phyloP scores from a whole-genome alignment of 768 basidiomycete species.

The Agrocybe pediades region DNA sequence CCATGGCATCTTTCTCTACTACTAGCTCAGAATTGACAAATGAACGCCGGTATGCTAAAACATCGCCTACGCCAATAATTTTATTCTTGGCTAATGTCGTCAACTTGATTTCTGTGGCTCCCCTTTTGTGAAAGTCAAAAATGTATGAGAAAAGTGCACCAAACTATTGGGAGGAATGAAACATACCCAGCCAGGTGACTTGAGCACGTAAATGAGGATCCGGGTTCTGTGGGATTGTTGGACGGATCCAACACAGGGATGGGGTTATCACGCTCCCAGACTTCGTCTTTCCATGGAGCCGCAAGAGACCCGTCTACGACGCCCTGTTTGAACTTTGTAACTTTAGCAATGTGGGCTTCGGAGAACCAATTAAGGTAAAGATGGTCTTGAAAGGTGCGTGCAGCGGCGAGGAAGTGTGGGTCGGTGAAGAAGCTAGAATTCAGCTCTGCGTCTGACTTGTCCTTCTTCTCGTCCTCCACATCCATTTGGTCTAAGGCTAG shows the following conservation, averaged over 20 bases:
- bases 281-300: slow-evolving; percentile 66
- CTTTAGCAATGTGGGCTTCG: slow-evolving; percentile 40
- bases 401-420: slow-evolving; percentile 53
- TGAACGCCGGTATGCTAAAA: slow-evolving; percentile 53
- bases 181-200: slow-evolving; percentile 33
- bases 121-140: slow-evolving; percentile 14
- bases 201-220: slow-evolving; percentile 4
- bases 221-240: background rate
- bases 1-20: slow-evolving; percentile 57
- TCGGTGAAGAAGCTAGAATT: slow-evolving; percentile 49
- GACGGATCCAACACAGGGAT: slow-evolving; percentile 6
- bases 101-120: slow-evolving; percentile 46
- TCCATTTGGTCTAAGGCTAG: slow-evolving; percentile 36
- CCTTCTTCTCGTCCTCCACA: slow-evolving; percentile 5
- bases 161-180: background rate
- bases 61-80: slow-evolving; percentile 51
- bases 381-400: slow-evolving; percentile 63
- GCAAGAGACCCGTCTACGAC: slow-evolving; percentile 46
- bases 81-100: slow-evolving; percentile 43
- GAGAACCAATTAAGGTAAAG: slow-evolving; percentile 54
- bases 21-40: slow-evolving; percentile 43
- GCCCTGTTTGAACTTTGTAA: slow-evolving; percentile 44
- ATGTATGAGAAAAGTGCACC: background rate
- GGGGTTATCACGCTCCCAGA: slow-evolving; percentile 51
- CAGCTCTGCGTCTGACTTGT: slow-evolving; percentile 19